These are phyloP conservation scores for Serendipita sp. DNA, from an alignment of 768 basidiomycete species.

Conservation along the genomic window DNA sequence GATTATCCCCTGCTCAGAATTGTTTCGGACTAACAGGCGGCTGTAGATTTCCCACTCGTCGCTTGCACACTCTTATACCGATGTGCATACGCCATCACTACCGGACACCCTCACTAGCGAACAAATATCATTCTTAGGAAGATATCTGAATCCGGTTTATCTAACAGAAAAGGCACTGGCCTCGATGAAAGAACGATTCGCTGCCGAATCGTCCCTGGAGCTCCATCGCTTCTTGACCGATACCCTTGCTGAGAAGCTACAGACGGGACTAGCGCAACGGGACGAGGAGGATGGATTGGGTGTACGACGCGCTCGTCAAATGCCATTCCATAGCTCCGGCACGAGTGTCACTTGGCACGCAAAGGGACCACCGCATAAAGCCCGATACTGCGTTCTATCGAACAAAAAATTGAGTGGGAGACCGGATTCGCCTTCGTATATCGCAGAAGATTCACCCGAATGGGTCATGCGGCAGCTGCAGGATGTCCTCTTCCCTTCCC, in stretches of 20 bases:
- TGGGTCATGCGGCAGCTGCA: conserved; percentile 48
- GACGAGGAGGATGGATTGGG: conserved; percentile 50
- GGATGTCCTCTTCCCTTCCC: conserved; percentile 58
- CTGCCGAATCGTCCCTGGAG: conserved; percentile 73
- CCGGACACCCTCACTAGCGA: conserved; percentile 37
- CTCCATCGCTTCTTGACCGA: conserved; percentile 70
- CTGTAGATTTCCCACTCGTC: conserved; percentile 16
- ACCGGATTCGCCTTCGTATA: conserved; percentile 34
- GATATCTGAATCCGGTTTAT: conserved; percentile 82
- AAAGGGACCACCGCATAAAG: conserved; percentile 85
- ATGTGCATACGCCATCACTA: conserved; percentile 32
- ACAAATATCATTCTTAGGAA: conserved; percentile 55
- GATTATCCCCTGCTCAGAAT: background rate
- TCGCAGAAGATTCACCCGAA: conserved; percentile 24
- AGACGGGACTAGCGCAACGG: conserved; percentile 42
- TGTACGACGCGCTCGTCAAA: conserved; percentile 28
- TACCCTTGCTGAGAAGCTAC: conserved; percentile 50
- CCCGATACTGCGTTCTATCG: conserved; percentile 68
- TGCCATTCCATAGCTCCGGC: conserved; percentile 60
- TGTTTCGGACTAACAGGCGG: conserved; percentile 2
- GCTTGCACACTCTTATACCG: conserved; percentile 24
- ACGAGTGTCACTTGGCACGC: conserved; percentile 41
- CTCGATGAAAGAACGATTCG: conserved; percentile 63
- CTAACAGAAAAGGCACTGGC: conserved; percentile 68
- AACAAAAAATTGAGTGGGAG: conserved; percentile 29